A percentile compares a stretch with the other conserved stretches of the same genome.
Conservation (phyloP, 306 rosid species). For the Leucaena leucocephala region DNA sequence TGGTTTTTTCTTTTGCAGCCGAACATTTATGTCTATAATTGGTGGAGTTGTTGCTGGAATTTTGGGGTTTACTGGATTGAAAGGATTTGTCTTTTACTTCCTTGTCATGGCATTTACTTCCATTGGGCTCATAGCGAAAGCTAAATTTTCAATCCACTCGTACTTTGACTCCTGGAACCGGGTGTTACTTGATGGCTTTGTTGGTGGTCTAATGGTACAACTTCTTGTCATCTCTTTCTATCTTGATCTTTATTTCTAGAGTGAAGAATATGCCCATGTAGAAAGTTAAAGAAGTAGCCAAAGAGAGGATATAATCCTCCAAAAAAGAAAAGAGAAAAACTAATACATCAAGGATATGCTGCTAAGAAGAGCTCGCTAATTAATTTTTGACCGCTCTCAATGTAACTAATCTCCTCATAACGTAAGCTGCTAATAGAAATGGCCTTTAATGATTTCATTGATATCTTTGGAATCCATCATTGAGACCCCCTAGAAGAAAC, state of each 20-base stretch:
- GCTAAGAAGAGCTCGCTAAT: slow-evolving; percentile 6
- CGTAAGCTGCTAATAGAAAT: not conserved
- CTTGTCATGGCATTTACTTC: slow-evolving; percentile 83
- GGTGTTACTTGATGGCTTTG: slow-evolving; percentile 70
- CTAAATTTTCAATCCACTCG: slow-evolving; percentile 63
- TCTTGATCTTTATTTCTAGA: slow-evolving; percentile 16
- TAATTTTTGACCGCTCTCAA: not conserved
- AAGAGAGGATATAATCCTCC: slow-evolving; percentile 4
- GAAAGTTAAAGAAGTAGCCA: slow-evolving; percentile 5
- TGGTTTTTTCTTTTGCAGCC: slow-evolving; percentile 61
- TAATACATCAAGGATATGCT: slow-evolving; percentile 1
- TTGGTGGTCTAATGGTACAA: slow-evolving; percentile 76
- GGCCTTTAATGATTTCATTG: not conserved
- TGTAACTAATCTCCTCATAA: not conserved
- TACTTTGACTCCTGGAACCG: slow-evolving; percentile 78
- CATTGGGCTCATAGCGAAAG: slow-evolving; percentile 67
- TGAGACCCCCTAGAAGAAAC: not conserved
- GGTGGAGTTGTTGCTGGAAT: slow-evolving; percentile 97
- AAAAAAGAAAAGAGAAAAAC: not conserved
- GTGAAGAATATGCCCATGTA: slow-evolving; percentile 20
- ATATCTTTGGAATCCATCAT: not conserved
- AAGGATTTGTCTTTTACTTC: slow-evolving; percentile 75
- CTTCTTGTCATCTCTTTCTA: slow-evolving; percentile 33
- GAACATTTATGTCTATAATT: slow-evolving; percentile 91
- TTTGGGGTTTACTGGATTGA: slow-evolving; percentile 81